Conservation (phyloP, 768 basidiomycete genomes). For the Baorangia bicolor region DNA sequence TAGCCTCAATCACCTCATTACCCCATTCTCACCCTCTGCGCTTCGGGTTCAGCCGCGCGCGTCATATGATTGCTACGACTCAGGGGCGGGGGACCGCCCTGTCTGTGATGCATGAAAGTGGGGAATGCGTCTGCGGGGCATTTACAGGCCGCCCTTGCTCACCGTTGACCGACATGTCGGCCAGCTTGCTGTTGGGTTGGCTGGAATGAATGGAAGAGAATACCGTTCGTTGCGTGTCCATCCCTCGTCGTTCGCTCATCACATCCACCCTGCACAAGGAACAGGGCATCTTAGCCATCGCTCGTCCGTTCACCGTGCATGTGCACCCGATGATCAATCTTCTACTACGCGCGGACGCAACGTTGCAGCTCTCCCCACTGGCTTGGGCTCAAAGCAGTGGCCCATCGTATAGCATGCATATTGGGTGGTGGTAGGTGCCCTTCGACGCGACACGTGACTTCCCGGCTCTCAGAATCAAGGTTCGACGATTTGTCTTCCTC, state of each 20-base stretch:
- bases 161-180: neutral
- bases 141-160: neutral
- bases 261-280: constrained; percentile 18
- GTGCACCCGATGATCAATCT: constrained; percentile 27
- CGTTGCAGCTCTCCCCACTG: constrained; percentile 19
- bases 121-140: neutral
- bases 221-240: constrained; percentile 12
- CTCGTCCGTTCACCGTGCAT: constrained; percentile 13
- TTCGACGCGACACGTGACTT: constrained; percentile 2
- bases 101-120: neutral
- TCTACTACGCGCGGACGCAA: constrained; percentile 23
- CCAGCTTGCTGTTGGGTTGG: neutral
- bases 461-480: constrained; percentile 12
- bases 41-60: neutral
- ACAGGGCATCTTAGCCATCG: constrained; percentile 3
- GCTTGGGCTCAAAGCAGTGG: neutral
- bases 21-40: neutral
- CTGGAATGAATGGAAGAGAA: constrained; percentile 17
- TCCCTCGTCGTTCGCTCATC: constrained; percentile 10
- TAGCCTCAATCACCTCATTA: constrained; percentile 9
- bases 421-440: neutral
- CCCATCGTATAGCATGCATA: neutral
- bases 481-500: constrained; percentile 17
- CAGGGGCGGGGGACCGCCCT: neutral
- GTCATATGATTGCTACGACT: neutral